These are phyloP conservation scores for Rhynchospora tenuis DNA, from an alignment of 176 grass and related monocot species.

Conservation along the genomic window DNA sequence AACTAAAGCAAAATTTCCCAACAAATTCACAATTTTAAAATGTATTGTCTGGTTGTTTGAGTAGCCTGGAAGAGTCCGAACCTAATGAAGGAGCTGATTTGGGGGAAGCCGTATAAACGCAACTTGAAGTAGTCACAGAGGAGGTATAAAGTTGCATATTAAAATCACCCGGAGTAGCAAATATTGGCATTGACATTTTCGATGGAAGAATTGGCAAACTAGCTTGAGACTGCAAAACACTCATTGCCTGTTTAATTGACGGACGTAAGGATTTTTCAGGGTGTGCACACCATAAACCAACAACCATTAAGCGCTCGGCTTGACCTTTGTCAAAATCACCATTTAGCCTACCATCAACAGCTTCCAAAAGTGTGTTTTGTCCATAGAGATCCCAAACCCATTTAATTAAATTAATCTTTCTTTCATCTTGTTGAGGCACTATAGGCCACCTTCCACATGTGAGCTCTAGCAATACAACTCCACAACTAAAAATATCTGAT, in stretches of 20 bases:
- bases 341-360: slow-evolving; percentile 18
- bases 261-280: slow-evolving; percentile 3
- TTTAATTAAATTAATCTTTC: not conserved
- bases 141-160: not conserved
- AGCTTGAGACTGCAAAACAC: not conserved
- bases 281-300: slow-evolving; percentile 22
- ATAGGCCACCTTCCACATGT: slow-evolving; percentile 8
- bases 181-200: slow-evolving; percentile 19
- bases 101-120: not conserved
- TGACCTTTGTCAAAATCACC: slow-evolving; percentile 1
- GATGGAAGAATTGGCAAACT: slow-evolving; percentile 5
- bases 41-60: not conserved
- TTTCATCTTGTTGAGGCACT: not conserved
- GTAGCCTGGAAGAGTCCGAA: not conserved
- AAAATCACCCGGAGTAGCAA: not conserved
- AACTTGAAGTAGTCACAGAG: not conserved
- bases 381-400: slow-evolving; percentile 31
- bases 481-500: slow-evolving; percentile 19
- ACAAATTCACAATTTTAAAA: not conserved
- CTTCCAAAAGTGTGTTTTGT: not conserved
- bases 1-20: no score
- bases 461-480: slow-evolving; percentile 11
- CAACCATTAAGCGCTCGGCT: slow-evolving; percentile 17
- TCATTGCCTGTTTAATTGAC: slow-evolving; percentile 6
- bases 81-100: not conserved